phyloP scores from a whole-genome alignment of 139 green algal genomes.

The Ettlia oleoabundans region DNA sequence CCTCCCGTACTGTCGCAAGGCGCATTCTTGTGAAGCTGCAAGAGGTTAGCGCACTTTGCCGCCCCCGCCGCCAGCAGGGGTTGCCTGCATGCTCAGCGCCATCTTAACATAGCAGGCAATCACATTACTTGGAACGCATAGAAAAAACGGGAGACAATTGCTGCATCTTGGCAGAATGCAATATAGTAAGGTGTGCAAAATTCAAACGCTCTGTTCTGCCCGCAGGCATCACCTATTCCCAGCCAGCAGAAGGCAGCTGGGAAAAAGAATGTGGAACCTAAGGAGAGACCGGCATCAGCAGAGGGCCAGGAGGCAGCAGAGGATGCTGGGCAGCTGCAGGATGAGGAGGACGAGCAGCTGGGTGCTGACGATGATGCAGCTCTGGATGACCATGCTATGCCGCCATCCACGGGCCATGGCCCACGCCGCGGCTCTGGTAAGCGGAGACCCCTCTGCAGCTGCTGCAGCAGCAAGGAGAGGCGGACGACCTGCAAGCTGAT shows the following conservation, averaged over 20 bases:
- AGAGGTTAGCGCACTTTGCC: neutral
- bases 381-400: constrained; percentile 9
- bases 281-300: no score
- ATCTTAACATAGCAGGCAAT: no score
- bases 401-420: neutral
- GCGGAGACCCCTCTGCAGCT: neutral
- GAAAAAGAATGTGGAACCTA: no score
- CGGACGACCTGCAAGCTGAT: neutral
- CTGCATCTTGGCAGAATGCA: no score
- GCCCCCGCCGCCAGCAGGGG: neutral
- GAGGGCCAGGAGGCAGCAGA: neutral
- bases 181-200: no score
- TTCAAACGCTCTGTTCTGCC: no score
- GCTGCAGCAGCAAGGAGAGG: neutral
- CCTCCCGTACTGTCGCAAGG: neutral
- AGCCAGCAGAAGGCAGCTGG: no score
- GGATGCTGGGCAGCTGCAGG: neutral
- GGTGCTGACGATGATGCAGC: neutral
- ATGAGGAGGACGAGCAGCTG: neutral
- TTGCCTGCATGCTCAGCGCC: neutral
- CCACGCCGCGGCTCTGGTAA: neutral
- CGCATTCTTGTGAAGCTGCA: neutral
- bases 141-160: no score
- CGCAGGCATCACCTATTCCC: no score
- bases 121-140: no score